Percentiles rank a stretch among this genome's conserved stretches.
Evolutionary conservation across 208 protist species (phyloP).

Genomic region (Entamoeba nuttalli): DNA sequence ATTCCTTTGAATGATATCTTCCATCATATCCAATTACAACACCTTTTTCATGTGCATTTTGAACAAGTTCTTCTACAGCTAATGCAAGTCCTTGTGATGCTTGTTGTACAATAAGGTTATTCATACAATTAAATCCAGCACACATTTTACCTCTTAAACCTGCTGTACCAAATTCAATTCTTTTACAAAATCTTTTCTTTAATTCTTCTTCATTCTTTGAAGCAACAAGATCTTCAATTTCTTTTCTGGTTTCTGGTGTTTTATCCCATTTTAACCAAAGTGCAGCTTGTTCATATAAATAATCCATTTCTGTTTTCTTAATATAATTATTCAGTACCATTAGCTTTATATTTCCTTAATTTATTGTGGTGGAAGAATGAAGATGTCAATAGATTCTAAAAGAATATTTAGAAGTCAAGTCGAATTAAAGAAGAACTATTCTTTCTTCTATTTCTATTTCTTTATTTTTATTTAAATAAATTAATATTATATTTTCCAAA

Average conservation of each 20-base stretch:
- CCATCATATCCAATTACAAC: conserved; percentile 28
- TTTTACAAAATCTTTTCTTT: background rate
- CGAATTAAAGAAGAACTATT: too few relatives aligned
- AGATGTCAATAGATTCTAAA: too few relatives aligned
- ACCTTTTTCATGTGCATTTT: conserved; percentile 2
- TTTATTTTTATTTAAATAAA: too few relatives aligned
- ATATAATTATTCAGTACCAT: too few relatives aligned
- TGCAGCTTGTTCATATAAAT: background rate
- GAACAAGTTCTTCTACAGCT: background rate
- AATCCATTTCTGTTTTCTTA: too few relatives aligned
- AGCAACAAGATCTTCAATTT: background rate
- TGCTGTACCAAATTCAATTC: conserved; percentile 26
- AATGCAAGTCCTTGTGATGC: conserved; percentile 20
- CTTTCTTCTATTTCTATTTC: too few relatives aligned
- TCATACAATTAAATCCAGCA: conserved; percentile 24
- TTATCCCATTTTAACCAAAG: background rate
- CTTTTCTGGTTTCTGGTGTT: background rate
- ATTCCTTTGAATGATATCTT: conserved; percentile 5
- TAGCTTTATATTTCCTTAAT: too few relatives aligned
- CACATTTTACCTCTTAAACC: conserved; percentile 19
- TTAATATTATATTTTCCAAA: too few relatives aligned
- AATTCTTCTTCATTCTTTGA: background rate
- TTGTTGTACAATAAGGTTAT: conserved; percentile 22
- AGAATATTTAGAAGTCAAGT: too few relatives aligned
- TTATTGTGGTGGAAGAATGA: too few relatives aligned